Evolutionary conservation across 176 grass and related monocot species (phyloP).

Genomic region (bread wheat (Triticum aestivum)): DNA sequence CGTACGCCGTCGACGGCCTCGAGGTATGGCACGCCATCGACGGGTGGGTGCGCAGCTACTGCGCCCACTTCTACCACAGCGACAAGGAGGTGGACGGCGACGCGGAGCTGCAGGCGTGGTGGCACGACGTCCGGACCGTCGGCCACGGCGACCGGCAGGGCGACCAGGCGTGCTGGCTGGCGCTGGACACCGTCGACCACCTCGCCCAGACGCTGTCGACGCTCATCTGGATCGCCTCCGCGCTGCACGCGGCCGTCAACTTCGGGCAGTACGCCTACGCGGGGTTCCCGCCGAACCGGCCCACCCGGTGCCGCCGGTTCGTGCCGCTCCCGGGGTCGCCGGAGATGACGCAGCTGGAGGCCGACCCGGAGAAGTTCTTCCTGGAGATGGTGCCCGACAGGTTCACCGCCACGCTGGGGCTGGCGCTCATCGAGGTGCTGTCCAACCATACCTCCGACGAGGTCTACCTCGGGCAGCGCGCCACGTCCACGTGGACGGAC

Average conservation of each 20-base stretch:
- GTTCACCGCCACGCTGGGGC: slow-evolving; percentile 78
- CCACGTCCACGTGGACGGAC: slow-evolving; percentile 64
- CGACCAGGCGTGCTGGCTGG: slow-evolving; percentile 73
- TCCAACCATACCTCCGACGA: slow-evolving; percentile 87
- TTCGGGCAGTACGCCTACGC: slow-evolving; percentile 95
- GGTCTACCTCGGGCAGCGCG: slow-evolving; percentile 83
- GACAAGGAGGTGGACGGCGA: slow-evolving; percentile 47
- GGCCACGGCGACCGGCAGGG: slow-evolving; percentile 76
- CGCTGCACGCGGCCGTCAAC: slow-evolving; percentile 90
- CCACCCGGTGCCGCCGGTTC: slow-evolving; percentile 77
- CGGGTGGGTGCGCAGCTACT: slow-evolving; percentile 75
- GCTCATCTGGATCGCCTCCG: slow-evolving; percentile 86
- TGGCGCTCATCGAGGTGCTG: slow-evolving; percentile 88
- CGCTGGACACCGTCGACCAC: slow-evolving; percentile 40
- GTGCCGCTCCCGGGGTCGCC: slow-evolving; percentile 54
- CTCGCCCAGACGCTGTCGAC: slow-evolving; percentile 63
- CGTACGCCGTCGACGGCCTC: slow-evolving; percentile 76
- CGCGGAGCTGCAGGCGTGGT: slow-evolving; percentile 74
- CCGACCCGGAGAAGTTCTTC: slow-evolving; percentile 63
- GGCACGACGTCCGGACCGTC: slow-evolving; percentile 60
- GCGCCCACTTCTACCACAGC: slow-evolving; percentile 56
- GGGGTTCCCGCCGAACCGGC: slow-evolving; percentile 81
- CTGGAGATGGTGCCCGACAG: slow-evolving; percentile 70
- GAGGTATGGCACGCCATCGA: slow-evolving; percentile 84
- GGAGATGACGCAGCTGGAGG: slow-evolving; percentile 61